Evolutionary conservation across 495 filamentous ascomycete species (phyloP).

Genomic region (Penicillium paxilli): DNA sequence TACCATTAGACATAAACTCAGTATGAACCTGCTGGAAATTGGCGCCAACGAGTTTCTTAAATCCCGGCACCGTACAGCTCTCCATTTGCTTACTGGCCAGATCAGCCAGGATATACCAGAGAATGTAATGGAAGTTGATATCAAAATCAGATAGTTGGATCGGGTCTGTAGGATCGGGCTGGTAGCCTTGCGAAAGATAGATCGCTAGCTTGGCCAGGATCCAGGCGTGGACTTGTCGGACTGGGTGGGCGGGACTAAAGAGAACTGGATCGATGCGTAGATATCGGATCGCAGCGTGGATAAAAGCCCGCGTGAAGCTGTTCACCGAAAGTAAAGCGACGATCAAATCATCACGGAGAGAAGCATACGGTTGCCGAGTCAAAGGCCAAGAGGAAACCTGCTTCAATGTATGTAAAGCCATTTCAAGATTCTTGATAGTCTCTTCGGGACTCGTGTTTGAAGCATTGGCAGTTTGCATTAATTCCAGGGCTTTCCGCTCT

Average conservation of each 20-base stretch:
- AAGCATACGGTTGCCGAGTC: constrained; percentile 40
- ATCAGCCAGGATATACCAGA: constrained; percentile 41
- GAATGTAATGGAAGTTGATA: constrained; percentile 34
- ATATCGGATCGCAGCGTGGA: constrained; percentile 40
- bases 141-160: constrained; percentile 18
- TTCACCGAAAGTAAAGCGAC: constrained; percentile 28
- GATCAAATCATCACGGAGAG: constrained; percentile 41
- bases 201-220: constrained; percentile 38
- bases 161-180: constrained; percentile 15
- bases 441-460: constrained; percentile 11
- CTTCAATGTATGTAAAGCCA: constrained; percentile 25
- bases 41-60: constrained; percentile 29
- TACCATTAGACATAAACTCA: constrained; percentile 29
- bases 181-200: constrained; percentile 32
- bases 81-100: constrained; percentile 38
- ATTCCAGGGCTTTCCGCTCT: constrained; percentile 24
- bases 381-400: constrained; percentile 27
- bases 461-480: constrained; percentile 23
- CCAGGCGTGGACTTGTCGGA: constrained; percentile 46
- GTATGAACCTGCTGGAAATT: constrained; percentile 34
- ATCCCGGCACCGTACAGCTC: constrained; percentile 38
- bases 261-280: constrained; percentile 38
- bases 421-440: constrained; percentile 22
- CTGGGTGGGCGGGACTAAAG: constrained; percentile 38
- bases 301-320: constrained; percentile 34